Evolutionary conservation across 148 eudicot species (phyloP), one percentile per base, ranked within the genome.

Genomic region (Heliosperma pusillum): DNA sequence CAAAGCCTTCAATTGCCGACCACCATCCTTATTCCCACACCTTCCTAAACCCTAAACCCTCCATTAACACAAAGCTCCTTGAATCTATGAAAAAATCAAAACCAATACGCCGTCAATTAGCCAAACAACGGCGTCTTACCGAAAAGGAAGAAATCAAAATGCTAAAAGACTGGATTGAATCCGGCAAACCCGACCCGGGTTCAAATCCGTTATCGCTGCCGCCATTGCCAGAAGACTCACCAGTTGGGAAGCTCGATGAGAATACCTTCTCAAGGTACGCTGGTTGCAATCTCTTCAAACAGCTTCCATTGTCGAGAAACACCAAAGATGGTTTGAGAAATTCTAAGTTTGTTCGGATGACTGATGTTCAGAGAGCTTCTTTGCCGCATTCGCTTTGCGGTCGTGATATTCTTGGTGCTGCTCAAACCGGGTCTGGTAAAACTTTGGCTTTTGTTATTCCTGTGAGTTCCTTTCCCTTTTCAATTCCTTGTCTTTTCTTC

Each of bases 401-500:
- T 10, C 80, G 97, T 5, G 98, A 95, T 79, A 87, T 95, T 45
- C 93, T 95, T 2, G 98, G 98, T 20, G 98, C 97, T 1, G 98
- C 98, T 0, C 89, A 91, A 79, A 93, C 97, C 19, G 97, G 98
- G 11, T 91, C 97, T 0, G 98, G 98, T 0, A 94, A 94, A 82
- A 94, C 98, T 0, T 80, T 94, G 71, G 97, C 98, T 40, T 94
- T 94, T 76, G 76, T 91, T n/a, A 85, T 93, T 10, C 98, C 98
- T 57, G 98, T 93, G 66, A 82, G 75, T 21, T 30, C 4, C 16
- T 8, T 13, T 19, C 1, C 40, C 3, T 10, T 50, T 45, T 1
- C 33, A 72, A 44, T 13, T 66, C 42, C 0, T 57, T 47, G 29
- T 12, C 47, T 25, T 30, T 20, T 26, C 15, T 36, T 36, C 9